A percentile compares a stretch with the other conserved stretches of the same genome.
phyloP scores from a whole-genome alignment of 1,284 basidiomycete species.

The Amylostereum areolatum region DNA sequence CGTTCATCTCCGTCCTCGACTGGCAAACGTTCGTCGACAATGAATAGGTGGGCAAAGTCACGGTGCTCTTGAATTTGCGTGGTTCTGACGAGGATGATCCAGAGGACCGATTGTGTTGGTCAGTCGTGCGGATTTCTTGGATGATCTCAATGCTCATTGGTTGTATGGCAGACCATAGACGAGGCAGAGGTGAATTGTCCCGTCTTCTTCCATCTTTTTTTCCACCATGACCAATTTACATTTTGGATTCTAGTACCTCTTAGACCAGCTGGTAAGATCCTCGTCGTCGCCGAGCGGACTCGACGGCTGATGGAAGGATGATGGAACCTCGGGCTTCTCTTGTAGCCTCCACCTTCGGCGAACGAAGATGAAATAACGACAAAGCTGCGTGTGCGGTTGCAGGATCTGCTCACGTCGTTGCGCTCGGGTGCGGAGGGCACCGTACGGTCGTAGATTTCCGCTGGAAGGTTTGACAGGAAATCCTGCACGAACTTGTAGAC shows the following conservation, averaged over 20 bases:
- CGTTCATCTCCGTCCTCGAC: too few species aligned
- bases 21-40: too few species aligned
- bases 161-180: slow-evolving; percentile 33
- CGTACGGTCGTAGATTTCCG: too few species aligned
- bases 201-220: not conserved
- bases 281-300: not conserved
- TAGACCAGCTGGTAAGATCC: slow-evolving; percentile 32
- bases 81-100: too few species aligned
- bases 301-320: too few species aligned
- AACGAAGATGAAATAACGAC: slow-evolving; percentile 33
- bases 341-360: slow-evolving; percentile 30
- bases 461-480: too few species aligned
- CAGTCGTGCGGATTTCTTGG: not conserved
- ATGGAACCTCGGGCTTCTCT: too few species aligned
- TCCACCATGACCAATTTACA: not conserved
- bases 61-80: too few species aligned
- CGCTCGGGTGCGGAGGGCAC: too few species aligned
- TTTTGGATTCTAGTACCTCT: slow-evolving; percentile 25
- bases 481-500: too few species aligned
- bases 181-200: slow-evolving; percentile 33
- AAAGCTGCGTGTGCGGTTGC: slow-evolving; percentile 29
- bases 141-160: not conserved
- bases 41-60: too few species aligned
- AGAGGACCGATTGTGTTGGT: slow-evolving; percentile 13
- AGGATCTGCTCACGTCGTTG: slow-evolving; percentile 28